A percentile compares a stretch with the other conserved stretches of the same genome.
Evolutionary conservation across 345 rosid genomes (phyloP).

Genomic region (Passiflora organensis): DNA sequence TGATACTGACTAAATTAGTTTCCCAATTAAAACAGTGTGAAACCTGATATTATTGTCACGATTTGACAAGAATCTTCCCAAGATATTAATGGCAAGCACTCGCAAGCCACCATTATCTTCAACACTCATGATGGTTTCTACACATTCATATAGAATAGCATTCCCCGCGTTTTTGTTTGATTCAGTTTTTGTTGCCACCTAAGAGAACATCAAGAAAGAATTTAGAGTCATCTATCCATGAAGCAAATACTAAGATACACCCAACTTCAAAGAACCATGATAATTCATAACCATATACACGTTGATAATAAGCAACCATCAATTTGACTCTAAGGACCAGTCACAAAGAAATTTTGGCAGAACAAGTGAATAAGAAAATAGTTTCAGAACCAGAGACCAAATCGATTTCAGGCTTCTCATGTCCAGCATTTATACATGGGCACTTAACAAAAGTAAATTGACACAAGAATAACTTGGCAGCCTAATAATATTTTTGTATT

Average conservation of each 20-base stretch:
- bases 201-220: conserved; percentile 22
- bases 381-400: not conserved
- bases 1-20: not conserved
- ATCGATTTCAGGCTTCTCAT: not conserved
- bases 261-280: conserved; percentile 1
- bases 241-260: not conserved
- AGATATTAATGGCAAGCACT: conserved; percentile 95
- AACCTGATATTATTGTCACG: conserved; percentile 99
- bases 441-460: not conserved
- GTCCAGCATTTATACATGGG: conserved; percentile 1
- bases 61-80: conserved; percentile 97
- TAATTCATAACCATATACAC: too few species aligned
- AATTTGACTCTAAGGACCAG: not conserved
- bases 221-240: conserved; percentile 4
- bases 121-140: conserved; percentile 94
- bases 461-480: not conserved
- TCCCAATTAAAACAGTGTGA: not conserved
- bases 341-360: too few species aligned
- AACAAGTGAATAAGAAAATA: not conserved
- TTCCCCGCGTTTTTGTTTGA: conserved; percentile 99
- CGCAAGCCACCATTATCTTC: conserved; percentile 95
- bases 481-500: not conserved
- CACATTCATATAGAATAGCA: conserved; percentile 96
- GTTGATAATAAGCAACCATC: not conserved
- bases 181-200: conserved; percentile 99